Percentiles rank a stretch among this genome's conserved stretches.
Evolutionary conservation across 129 eudicot genomes (phyloP).

Genomic region (Silybum marianum): DNA sequence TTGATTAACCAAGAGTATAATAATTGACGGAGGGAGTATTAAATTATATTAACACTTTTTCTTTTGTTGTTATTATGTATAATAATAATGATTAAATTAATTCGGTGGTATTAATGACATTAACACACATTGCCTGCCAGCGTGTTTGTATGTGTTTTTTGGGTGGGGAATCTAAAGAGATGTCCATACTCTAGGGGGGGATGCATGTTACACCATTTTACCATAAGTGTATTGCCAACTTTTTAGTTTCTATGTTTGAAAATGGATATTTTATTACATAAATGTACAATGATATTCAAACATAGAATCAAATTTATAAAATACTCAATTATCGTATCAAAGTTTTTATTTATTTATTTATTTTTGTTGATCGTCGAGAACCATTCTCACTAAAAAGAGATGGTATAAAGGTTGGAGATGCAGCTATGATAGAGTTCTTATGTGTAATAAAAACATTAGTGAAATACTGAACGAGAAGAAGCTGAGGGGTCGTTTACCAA

Average conservation of each 20-base stretch:
- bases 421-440: neutral
- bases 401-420: neutral
- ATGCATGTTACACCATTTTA: neutral
- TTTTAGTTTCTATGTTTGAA: neutral
- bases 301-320: neutral
- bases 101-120: conserved; percentile 2
- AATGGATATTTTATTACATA: neutral
- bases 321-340: neutral
- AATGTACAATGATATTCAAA: neutral
- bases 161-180: conserved; percentile 24
- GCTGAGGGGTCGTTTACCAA: no score
- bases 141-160: conserved; percentile 14
- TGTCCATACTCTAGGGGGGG: conserved; percentile 19
- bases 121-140: conserved; percentile 34
- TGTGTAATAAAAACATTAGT: neutral
- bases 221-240: conserved; percentile 11
- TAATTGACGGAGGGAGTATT: no score
- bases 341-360: neutral
- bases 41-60: conserved; percentile 11
- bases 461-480: neutral
- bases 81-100: neutral
- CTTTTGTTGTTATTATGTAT: neutral
- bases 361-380: neutral
- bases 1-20: no score
- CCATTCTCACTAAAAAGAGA: neutral